Conservation (phyloP, 2,329 filamentous ascomycete species). For the Claviceps fusiformis region DNA sequence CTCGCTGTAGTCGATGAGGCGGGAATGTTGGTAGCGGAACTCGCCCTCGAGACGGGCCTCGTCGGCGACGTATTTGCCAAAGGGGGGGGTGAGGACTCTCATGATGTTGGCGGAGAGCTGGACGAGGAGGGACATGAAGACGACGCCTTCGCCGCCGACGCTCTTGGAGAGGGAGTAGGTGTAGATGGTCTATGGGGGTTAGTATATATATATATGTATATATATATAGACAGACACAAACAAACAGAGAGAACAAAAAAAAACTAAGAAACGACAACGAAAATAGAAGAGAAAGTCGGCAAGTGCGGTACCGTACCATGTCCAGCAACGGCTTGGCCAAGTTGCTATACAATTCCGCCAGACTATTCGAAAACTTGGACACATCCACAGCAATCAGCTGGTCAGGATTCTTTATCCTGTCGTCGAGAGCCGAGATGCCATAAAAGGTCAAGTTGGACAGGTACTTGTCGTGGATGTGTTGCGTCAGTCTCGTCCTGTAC, state of each 20-base stretch:
- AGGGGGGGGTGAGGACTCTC: constrained; percentile 87
- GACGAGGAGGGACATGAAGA: constrained; percentile 89
- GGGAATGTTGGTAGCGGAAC: constrained; percentile 88
- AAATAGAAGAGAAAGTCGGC: background rate
- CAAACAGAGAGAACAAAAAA: background rate
- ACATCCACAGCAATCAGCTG: constrained; percentile 96
- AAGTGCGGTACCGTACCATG: constrained; percentile 44
- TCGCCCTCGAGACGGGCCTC: constrained; percentile 91
- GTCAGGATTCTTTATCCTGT: constrained; percentile 96
- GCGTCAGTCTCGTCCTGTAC: constrained; percentile 87
- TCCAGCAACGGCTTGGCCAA: constrained; percentile 88
- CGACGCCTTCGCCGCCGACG: constrained; percentile 89
- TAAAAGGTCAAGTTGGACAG: constrained; percentile 98
- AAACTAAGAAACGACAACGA: no score
- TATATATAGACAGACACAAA: no score
- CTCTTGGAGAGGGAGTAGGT: constrained; percentile 87
- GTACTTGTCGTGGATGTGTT: constrained; percentile 89
- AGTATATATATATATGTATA: no score
- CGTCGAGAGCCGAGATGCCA: constrained; percentile 84
- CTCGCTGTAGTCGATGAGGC: constrained; percentile 90
- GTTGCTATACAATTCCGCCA: constrained; percentile 93
- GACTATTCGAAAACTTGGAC: constrained; percentile 85
- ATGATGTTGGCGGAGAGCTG: constrained; percentile 88
- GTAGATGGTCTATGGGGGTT: constrained; percentile 55
- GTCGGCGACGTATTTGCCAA: constrained; percentile 94